Conservation (phyloP, 805 yeast genomes). For the Myxozyma mucilagina region DNA sequence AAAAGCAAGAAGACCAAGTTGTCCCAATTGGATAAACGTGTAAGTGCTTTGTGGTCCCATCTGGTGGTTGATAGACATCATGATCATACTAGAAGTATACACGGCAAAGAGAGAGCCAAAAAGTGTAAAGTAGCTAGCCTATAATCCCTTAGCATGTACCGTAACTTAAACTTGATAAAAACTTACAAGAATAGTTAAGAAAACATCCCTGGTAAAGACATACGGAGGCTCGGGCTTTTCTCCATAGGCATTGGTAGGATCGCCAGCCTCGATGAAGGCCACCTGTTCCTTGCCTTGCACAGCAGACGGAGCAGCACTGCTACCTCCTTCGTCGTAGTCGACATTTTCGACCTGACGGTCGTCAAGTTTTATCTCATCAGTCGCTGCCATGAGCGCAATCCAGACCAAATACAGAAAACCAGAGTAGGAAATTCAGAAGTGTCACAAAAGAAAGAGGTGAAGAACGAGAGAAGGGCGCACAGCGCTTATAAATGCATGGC, state of each 20-base stretch:
- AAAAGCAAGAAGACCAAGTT: conserved; percentile 6
- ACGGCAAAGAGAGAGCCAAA: conserved; percentile 4
- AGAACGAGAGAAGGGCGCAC: neutral
- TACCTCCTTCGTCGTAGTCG: conserved; percentile 1
- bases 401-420: neutral
- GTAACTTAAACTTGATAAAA: neutral
- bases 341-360: conserved; percentile 4
- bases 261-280: neutral
- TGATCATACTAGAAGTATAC: neutral
- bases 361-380: neutral
- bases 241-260: neutral
- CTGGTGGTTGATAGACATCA: neutral
- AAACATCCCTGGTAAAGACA: neutral
- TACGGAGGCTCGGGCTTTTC: conserved; percentile 3
- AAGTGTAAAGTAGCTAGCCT: conserved; percentile 5
- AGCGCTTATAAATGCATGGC: no score
- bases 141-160: neutral
- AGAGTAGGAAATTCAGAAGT: neutral
- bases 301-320: conserved; percentile 3
- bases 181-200: conserved; percentile 1
- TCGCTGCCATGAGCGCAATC: neutral
- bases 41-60: conserved; percentile 6
- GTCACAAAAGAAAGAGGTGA: neutral
- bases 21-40: conserved; percentile 9
- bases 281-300: neutral